These are phyloP conservation scores for Tricholoma sp. DNA, from an alignment of 768 basidiomycete species.

Conservation along the genomic window DNA sequence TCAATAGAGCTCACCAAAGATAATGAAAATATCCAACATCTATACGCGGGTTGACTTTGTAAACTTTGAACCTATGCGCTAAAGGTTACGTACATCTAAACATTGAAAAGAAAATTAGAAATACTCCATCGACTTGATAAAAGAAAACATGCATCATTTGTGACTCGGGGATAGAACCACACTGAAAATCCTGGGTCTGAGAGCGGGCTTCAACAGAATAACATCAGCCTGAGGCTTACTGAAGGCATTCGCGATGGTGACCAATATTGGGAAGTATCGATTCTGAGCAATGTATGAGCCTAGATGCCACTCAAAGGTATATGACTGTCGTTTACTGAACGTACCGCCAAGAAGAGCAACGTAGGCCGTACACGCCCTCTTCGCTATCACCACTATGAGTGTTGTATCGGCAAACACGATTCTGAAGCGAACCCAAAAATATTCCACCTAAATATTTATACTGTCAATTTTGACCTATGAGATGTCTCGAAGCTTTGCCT, in stretches of 20 bases:
- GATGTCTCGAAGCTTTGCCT: background rate
- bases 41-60: background rate
- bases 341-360: background rate
- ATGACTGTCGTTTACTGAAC: background rate
- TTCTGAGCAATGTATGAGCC: background rate
- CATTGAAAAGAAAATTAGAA: background rate
- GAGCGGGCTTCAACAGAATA: background rate
- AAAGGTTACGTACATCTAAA: background rate
- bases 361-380: background rate
- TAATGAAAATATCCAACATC: background rate
- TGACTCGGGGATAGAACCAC: background rate
- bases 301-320: background rate
- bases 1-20: background rate
- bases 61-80: background rate
- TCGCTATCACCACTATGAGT: background rate
- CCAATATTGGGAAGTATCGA: background rate
- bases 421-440: background rate
- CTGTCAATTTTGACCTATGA: background rate
- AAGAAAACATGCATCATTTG: background rate
- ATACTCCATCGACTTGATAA: background rate
- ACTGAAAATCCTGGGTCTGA: background rate
- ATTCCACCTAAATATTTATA: background rate
- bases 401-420: background rate
- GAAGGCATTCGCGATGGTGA: background rate
- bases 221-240: background rate